A percentile compares a stretch with the other conserved stretches of the same genome.
These are phyloP conservation scores for Wickerhamiella siamensis DNA, from an alignment of 805 yeast genomes.

Conservation along the genomic window DNA sequence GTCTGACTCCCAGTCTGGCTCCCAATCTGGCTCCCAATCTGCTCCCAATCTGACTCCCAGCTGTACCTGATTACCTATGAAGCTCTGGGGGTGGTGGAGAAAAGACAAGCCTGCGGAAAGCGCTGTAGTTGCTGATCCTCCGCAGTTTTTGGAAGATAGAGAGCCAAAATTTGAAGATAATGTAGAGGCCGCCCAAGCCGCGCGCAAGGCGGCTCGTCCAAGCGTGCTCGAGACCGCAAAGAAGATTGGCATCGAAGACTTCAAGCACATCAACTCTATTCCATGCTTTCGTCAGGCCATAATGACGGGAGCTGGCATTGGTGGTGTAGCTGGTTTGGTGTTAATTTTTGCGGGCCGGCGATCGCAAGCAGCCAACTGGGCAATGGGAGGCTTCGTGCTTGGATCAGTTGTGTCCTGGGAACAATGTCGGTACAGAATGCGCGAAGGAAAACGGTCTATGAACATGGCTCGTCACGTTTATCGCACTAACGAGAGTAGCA, in stretches of 20 bases:
- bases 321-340: conserved; percentile 21
- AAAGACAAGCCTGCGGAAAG: too few relatives aligned
- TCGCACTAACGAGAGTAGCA: conserved; percentile 3
- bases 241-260: conserved; percentile 21
- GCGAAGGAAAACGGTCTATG: conserved; percentile 51
- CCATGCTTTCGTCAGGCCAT: conserved; percentile 28
- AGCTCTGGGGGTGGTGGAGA: conserved; percentile 20
- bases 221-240: conserved; percentile 14
- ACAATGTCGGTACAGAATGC: conserved; percentile 65
- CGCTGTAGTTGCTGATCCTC: too few relatives aligned
- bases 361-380: conserved; percentile 61
- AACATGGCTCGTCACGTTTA: conserved; percentile 42
- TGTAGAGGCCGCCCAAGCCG: conserved; percentile 8
- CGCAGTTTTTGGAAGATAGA: conserved; percentile 20
- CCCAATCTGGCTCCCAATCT: too few relatives aligned
- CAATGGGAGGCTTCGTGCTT: conserved; percentile 58
- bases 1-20: too few relatives aligned
- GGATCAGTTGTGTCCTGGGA: conserved; percentile 87
- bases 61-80: too few relatives aligned
- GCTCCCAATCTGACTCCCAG: too few relatives aligned
- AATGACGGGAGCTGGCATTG: conserved; percentile 25
- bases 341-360: conserved; percentile 18
- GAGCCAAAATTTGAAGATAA: conserved; percentile 22
- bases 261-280: conserved; percentile 20
- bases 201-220: conserved; percentile 10